Base-by-base conservation (phyloP, 2,329 filamentous ascomycete genomes). In the Exophiala sp. region DNA sequence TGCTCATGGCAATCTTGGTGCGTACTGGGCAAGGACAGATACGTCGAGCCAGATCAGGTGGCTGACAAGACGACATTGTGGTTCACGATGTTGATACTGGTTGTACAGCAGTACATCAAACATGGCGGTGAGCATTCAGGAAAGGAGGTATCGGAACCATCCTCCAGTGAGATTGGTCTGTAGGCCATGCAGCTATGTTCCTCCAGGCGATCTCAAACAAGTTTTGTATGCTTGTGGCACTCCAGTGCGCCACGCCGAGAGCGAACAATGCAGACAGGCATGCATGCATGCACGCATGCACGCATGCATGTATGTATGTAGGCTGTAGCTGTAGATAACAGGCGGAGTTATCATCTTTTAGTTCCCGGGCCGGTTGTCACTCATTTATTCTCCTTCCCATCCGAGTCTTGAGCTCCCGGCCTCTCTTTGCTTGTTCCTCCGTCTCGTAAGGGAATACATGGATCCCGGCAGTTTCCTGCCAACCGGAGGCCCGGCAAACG, bases 191-290 rank as follows among this genome's bases (percentile, higher is more conserved):
- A 7, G 29, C 29, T n/a, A 13, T n/a, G 29, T 32, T 32, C n/a
- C 29, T 50, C 43, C 21, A 50, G 40, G 43, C 48, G 32, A 37
- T 19, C 18, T 18, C 22, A 23, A 11, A 23, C 30, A 43, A 39
- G 35, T 14, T n/a, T 42, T 40, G 27, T 35, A 38, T 10, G 42
- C 29, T 22, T 45, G 45, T 38, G 38, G 40, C 11, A 32, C 29
- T 9, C 7, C 29, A 32, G 11, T 3, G 45, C 46, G 50, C 50
- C 50, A 53, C 46, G 41, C 37, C 41, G 45, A 21, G 42, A 42
- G 32, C 8, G 30, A 32, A 32, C 29, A 13, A 32, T n/a, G 29
- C 29, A 32, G 8, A 13, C 27, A 32, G 46, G 41, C 50, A 53
- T 49, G 29, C 29, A 32, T 32, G 29, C 27, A 32, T 49, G 41